These are phyloP conservation scores for Hirsutella rhossiliensis DNA, from an alignment of 2,329 filamentous ascomycete genomes.

Conservation along the genomic window DNA sequence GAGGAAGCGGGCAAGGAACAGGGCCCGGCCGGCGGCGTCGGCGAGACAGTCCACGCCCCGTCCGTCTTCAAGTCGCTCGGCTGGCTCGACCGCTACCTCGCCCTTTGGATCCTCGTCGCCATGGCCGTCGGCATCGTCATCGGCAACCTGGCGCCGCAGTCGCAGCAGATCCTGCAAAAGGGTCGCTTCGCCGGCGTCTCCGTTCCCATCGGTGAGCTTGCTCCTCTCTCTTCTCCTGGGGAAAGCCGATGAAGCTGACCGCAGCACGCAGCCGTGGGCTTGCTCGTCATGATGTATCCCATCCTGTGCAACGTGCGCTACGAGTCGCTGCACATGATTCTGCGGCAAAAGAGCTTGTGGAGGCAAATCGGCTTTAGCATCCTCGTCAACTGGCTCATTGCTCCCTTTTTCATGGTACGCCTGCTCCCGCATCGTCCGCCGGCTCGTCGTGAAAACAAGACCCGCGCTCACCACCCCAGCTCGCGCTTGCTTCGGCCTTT, in stretches of 20 bases:
- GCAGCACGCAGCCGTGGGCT: conserved; percentile 49
- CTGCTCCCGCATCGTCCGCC: not conserved
- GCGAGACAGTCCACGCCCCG: no score
- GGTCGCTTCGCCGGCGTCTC: conserved; percentile 62
- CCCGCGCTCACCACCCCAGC: no score
- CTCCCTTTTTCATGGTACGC: conserved; percentile 67
- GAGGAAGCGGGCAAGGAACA: no score
- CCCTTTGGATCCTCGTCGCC: conserved; percentile 64
- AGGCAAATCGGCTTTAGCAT: conserved; percentile 68
- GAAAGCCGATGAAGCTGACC: not conserved
- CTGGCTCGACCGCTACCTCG: conserved; percentile 51
- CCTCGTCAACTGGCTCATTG: conserved; percentile 71
- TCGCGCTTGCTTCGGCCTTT: conserved; percentile 56
- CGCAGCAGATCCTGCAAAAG: conserved; percentile 49
- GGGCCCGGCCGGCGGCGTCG: no score
- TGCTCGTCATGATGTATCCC: conserved; percentile 90
- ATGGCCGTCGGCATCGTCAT: conserved; percentile 67
- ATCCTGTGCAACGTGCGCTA: conserved; percentile 80
- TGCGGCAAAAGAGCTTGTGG: conserved; percentile 54
- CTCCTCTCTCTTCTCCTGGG: not conserved
- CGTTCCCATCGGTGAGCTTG: conserved; percentile 46
- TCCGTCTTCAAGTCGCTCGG: conserved; percentile 43
- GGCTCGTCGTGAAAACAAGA: no score
- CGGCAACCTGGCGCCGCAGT: conserved; percentile 59
- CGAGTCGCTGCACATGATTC: conserved; percentile 58